Conservation (phyloP, 2,329 filamentous ascomycete genomes). For the Alternaria tenuissima region DNA sequence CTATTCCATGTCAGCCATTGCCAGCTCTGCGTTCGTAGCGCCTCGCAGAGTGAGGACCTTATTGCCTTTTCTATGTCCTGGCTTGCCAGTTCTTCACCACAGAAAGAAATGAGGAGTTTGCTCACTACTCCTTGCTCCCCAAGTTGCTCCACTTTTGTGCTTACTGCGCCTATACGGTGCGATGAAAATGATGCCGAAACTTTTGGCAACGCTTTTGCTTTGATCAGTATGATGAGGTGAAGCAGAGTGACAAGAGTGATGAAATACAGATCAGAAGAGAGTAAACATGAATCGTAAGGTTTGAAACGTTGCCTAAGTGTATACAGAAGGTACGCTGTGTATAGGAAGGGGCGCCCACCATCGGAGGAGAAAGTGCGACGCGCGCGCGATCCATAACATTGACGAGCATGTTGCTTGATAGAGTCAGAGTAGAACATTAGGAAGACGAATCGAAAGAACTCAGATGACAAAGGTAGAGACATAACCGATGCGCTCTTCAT, state of each 20-base stretch:
- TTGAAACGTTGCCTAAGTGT: constrained; percentile 13
- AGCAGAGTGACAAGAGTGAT: background rate
- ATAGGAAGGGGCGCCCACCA: constrained; percentile 18
- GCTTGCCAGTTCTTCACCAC: background rate
- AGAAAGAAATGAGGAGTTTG: background rate
- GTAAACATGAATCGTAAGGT: constrained; percentile 3
- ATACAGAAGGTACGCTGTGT: constrained; percentile 22
- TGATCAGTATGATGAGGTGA: background rate
- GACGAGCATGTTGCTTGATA: background rate
- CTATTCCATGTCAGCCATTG: background rate
- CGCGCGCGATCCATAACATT: background rate
- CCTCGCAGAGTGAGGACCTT: constrained; percentile 25
- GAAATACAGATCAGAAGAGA: background rate
- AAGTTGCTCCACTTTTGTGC: background rate
- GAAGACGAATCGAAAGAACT: background rate
- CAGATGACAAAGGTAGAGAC: background rate
- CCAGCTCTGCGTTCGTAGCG: constrained; percentile 9
- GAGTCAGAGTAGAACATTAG: background rate
- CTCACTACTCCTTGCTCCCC: background rate
- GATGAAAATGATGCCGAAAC: background rate
- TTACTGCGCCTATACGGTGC: background rate
- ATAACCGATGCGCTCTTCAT: background rate
- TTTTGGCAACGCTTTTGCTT: background rate
- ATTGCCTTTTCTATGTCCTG: background rate
- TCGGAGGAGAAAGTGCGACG: constrained; percentile 14